These are phyloP conservation scores for Stenogyne calaminthoides DNA, from an alignment of 305 asterid genomes.

Conservation along the genomic window DNA sequence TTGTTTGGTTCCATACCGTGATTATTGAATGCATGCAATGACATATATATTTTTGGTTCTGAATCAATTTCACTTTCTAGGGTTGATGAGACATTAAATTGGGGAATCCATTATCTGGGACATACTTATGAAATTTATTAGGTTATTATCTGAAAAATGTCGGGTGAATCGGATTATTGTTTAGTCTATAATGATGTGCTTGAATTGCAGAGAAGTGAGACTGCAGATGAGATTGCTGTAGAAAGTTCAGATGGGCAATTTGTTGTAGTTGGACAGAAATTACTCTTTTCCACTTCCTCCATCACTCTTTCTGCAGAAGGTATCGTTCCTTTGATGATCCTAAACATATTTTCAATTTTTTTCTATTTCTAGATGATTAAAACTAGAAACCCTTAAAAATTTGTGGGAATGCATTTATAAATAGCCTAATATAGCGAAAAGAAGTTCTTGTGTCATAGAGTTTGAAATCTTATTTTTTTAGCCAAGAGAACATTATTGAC, in stretches of 20 bases:
- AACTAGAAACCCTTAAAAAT: background rate
- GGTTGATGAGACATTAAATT: background rate
- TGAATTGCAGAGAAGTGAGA: conserved; percentile 50
- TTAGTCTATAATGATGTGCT: background rate
- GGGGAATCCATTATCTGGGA: background rate
- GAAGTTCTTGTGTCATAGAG: too few relatives aligned
- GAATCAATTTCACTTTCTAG: background rate
- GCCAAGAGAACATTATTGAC: too few relatives aligned
- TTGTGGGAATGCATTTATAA: too few relatives aligned
- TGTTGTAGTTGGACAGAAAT: conserved; percentile 55
- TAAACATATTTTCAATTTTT: background rate
- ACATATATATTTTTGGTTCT: background rate
- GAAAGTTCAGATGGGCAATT: conserved; percentile 57
- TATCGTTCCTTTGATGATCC: conserved; percentile 20
- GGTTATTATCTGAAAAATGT: background rate
- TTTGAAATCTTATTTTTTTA: too few relatives aligned
- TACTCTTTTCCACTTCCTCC: conserved; percentile 69
- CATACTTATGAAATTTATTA: background rate
- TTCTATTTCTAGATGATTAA: conserved; percentile 15
- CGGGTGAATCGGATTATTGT: background rate
- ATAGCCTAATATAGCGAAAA: too few relatives aligned
- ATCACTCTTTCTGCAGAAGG: conserved; percentile 77
- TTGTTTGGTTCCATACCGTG: conserved; percentile 9
- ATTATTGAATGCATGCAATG: background rate
- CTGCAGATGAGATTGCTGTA: conserved; percentile 38